Base-by-base conservation (phyloP, 768 basidiomycete genomes). In the Lactarius quietus region DNA sequence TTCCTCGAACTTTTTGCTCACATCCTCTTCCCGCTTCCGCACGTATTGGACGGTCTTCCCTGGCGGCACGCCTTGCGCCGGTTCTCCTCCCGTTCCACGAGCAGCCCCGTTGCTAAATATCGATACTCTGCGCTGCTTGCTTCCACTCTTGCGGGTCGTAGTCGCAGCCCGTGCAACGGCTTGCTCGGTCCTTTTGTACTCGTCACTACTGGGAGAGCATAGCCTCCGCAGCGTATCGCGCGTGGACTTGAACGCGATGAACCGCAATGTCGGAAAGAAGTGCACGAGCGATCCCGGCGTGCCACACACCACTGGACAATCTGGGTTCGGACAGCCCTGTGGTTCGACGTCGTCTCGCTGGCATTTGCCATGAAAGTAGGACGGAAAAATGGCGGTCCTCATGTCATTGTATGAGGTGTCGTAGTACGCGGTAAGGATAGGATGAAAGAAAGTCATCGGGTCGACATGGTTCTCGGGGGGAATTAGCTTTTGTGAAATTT, bases 281-380 rank as follows among this genome's bases (percentile, higher is more conserved):
- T 90, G 88, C 12, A 88, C 82, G 69, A 92, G 75, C 3, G 89
- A 91, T 12, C 90, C 89, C n/a, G 90, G 88, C 6, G 90, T 92
- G 71, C 90, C 89, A 68, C 90, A 92, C 36, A 90, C 83, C 62
- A 90, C 82, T 26, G 88, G 84, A 72, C 90, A 92, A 71, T 91
- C 84, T 39, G 89, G 88, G 69, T 91, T 89, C 10, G 90, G 90
- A 69, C 90, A 92, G 28, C 90, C 90, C 2, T 76, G 59, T 18
- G 89, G 90, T 45, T 88, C 82, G 62, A 79, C 75, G 48, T 84
- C 83, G 52, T 82, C 77, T 56, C 71, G 71, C 72, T 82, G 82
- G 70, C 90, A 91, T 75, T 89, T 92, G 62, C 90, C 90, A 68
- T 92, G 90, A 73, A 92, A 92, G 75, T 77, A 83, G n/a, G 75